phyloP scores from a whole-genome alignment of 352 stramenopile species.

The Phytopythium ostracodes region DNA sequence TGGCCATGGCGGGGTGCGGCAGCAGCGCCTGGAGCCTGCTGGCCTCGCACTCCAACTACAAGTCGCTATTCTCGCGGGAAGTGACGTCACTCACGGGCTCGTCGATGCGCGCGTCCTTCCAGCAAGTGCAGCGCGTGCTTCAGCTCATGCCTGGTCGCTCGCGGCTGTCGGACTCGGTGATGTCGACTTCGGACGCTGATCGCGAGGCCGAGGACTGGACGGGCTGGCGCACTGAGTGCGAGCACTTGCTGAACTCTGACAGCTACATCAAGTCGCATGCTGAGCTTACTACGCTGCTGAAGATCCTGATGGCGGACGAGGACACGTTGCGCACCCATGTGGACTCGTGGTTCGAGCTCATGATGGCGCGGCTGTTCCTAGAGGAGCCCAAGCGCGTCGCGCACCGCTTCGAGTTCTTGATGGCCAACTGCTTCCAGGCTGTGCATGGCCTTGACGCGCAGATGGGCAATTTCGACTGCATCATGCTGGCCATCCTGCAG shows the following conservation, averaged over 20 bases:
- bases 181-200: constrained; percentile 10
- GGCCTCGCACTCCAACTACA: constrained; percentile 51
- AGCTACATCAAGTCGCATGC: constrained; percentile 38
- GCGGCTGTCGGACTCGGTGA: constrained; percentile 9
- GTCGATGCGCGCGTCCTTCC: constrained; percentile 46
- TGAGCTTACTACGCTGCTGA: constrained; percentile 47
- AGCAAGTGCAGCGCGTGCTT: constrained; percentile 57
- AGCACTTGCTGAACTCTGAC: constrained; percentile 56
- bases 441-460: constrained; percentile 32
- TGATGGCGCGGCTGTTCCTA: constrained; percentile 73
- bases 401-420: constrained; percentile 74
- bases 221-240: constrained; percentile 60
- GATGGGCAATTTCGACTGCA: constrained; percentile 82
- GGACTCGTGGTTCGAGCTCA: constrained; percentile 70
- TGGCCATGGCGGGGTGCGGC: constrained; percentile 50
- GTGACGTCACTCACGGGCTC: constrained; percentile 31
- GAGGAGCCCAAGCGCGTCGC: constrained; percentile 73
- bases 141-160: constrained; percentile 54
- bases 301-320: constrained; percentile 52
- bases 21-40: constrained; percentile 57
- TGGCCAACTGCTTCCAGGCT: constrained; percentile 62
- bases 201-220: constrained; percentile 36
- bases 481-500: constrained; percentile 73
- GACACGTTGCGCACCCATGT: constrained; percentile 36
- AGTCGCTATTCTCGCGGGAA: constrained; percentile 40